Conservation (phyloP, 441 rosid species). For the Biscutella auriculata region DNA sequence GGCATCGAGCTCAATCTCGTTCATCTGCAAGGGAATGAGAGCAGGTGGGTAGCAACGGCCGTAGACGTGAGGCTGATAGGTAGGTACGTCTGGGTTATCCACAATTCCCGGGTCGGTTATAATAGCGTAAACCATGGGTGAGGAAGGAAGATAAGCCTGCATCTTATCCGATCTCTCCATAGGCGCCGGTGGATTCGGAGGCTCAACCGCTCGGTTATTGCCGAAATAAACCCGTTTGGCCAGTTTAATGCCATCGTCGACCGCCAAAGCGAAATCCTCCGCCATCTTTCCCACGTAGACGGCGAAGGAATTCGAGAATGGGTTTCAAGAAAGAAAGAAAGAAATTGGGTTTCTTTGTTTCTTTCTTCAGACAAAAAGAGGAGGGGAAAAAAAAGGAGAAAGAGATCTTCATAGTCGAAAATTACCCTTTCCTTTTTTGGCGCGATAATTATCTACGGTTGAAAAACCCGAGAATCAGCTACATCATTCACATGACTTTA, state of each 20-base stretch:
- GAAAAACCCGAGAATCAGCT: too few relatives aligned
- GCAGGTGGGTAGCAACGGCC: slow-evolving; percentile 93
- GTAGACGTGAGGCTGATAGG: slow-evolving; percentile 94
- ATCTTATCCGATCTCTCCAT: slow-evolving; percentile 48
- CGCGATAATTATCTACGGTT: slow-evolving; percentile 18
- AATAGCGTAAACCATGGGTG: slow-evolving; percentile 86
- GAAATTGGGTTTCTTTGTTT: too few relatives aligned
- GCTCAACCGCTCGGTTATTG: slow-evolving; percentile 62
- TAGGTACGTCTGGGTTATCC: slow-evolving; percentile 88
- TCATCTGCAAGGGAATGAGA: slow-evolving; percentile 81
- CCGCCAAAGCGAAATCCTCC: slow-evolving; percentile 61
- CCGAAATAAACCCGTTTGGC: slow-evolving; percentile 76
- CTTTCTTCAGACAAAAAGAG: slow-evolving; percentile 3
- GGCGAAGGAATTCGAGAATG: slow-evolving; percentile 14
- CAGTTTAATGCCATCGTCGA: slow-evolving; percentile 75
- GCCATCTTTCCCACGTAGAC: slow-evolving; percentile 69
- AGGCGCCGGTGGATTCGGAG: slow-evolving; percentile 38
- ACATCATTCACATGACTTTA: too few relatives aligned
- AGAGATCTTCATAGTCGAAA: slow-evolving; percentile 1
- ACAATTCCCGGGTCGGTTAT: slow-evolving; percentile 71
- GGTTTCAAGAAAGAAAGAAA: too few relatives aligned
- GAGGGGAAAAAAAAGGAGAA: too few relatives aligned
- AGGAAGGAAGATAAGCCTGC: slow-evolving; percentile 38
- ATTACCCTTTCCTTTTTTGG: neutral
- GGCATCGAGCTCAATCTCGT: slow-evolving; percentile 42